Evolutionary conservation across 2,329 filamentous ascomycete species (phyloP).

Genomic region (Monosporascus sp.): DNA sequence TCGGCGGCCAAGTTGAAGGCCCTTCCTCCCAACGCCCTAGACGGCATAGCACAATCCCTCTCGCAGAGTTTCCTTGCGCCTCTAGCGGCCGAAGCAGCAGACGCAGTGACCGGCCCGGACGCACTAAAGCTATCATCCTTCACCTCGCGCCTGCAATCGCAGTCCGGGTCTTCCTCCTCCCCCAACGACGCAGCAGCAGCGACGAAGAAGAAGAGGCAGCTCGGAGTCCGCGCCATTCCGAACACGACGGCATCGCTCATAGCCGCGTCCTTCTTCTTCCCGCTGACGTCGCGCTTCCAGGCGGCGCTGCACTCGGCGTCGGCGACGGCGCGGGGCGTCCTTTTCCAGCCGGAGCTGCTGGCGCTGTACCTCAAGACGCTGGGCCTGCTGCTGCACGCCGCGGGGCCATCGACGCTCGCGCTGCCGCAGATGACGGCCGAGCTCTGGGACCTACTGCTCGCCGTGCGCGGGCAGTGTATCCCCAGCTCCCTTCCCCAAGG

Average conservation of each 20-base stretch:
- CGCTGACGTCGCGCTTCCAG: conserved; percentile 75
- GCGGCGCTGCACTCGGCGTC: conserved; percentile 45
- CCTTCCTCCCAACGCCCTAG: conserved; percentile 55
- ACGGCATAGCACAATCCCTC: conserved; percentile 61
- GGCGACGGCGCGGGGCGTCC: conserved; percentile 47
- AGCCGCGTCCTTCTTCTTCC: conserved; percentile 75
- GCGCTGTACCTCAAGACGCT: conserved; percentile 81
- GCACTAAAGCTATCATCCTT: conserved; percentile 87
- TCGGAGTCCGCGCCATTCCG: conserved; percentile 52
- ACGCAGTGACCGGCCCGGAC: conserved; percentile 72
- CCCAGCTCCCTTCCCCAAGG: conserved; percentile 21
- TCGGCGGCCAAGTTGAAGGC: conserved; percentile 39
- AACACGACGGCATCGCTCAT: conserved; percentile 78
- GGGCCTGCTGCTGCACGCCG: conserved; percentile 73
- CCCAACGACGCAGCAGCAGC: conserved; percentile 27
- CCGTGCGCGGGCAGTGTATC: conserved; percentile 52
- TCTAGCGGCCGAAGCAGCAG: conserved; percentile 74
- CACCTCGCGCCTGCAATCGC: conserved; percentile 66
- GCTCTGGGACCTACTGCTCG: conserved; percentile 75
- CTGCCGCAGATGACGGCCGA: conserved; percentile 79
- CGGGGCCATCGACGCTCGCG: conserved; percentile 70
- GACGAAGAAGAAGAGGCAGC: conserved; percentile 24
- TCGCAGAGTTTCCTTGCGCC: conserved; percentile 72
- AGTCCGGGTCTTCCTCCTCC: conserved; percentile 21
- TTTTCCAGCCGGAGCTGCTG: conserved; percentile 71